These are phyloP conservation scores for Auricularia sp. DNA, from an alignment of 768 basidiomycete genomes.

Conservation along the genomic window DNA sequence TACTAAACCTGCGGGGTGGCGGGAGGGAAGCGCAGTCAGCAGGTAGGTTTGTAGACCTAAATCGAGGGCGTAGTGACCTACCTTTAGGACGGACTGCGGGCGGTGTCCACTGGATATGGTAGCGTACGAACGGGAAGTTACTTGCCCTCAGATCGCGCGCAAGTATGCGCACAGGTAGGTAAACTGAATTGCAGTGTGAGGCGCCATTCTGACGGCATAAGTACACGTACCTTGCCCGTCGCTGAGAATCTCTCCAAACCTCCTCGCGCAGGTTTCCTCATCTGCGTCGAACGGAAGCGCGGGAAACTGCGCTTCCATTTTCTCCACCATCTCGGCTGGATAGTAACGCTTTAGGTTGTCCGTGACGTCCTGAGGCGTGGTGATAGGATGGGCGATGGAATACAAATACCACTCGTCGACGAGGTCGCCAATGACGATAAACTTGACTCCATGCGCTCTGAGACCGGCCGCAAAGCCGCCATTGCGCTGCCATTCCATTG, in stretches of 20 bases:
- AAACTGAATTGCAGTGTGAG: constrained; percentile 29
- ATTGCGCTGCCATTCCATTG: constrained; percentile 59
- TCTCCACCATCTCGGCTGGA: constrained; percentile 34
- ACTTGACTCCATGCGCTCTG: constrained; percentile 45
- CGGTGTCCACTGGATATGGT: constrained; percentile 61
- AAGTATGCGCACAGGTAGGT: constrained; percentile 56
- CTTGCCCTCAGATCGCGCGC: constrained; percentile 45
- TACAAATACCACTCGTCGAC: constrained; percentile 74
- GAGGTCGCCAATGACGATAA: constrained; percentile 58
- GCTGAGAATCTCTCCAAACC: constrained; percentile 53
- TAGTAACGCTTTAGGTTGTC: constrained; percentile 56
- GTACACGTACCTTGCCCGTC: constrained; percentile 33
- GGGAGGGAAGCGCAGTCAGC: no score
- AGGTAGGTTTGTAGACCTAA: no score
- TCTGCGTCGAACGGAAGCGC: constrained; percentile 31
- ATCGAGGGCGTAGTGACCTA: constrained; percentile 16
- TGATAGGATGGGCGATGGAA: constrained; percentile 55
- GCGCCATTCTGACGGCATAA: not conserved
- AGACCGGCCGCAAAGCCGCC: constrained; percentile 49
- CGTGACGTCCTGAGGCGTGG: constrained; percentile 38
- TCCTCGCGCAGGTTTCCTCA: constrained; percentile 32
- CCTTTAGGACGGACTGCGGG: constrained; percentile 48
- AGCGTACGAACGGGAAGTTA: constrained; percentile 57
- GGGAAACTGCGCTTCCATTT: constrained; percentile 37
- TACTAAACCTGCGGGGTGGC: constrained; percentile 41